Evolutionary conservation across 768 basidiomycete genomes (phyloP), one percentile per base, ranked within the genome.

Genomic region (Lactifluus echinatus): DNA sequence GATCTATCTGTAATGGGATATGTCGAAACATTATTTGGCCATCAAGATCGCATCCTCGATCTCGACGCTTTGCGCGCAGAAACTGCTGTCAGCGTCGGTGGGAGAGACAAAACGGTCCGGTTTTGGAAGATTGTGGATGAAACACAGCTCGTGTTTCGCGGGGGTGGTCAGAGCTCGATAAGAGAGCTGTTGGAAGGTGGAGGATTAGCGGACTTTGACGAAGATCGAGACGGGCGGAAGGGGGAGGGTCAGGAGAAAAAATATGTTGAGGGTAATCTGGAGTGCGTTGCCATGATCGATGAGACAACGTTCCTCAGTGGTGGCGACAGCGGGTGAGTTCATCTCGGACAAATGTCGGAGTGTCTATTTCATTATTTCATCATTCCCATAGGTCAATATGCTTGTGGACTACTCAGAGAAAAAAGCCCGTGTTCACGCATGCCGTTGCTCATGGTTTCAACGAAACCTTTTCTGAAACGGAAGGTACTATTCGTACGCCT

Each of bases 81-180:
- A 64, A 83, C 84, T 1, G 89, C 87, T 15, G 82, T 97, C 19
- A 93, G 86, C 34, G 87, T 87, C 5, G 96, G 95, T 19, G 89
- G 84, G 0, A 77, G 93, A 33, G 96, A 99, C 74, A 87, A 91
- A 68, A 96, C 93, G 0, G 80, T 85, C 57, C 79, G 96, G 34
- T 98, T 82, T 72, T 99, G 95, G 95, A 97, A 97, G 73, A 87
- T 98, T 50, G 82, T 84, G 36, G 95, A 99, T 52, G 93, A 97
- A 71, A 90, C 81, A 12, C 95, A 98, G 67, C 76, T 99, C 24
- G 93, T 99, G 7, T 97, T 98, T 67, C 81, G 96, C 36, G 96
- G 95, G 24, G 96, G 96, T n/a, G 93, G 88, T 4, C 79, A 82
- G 63, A 93, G 87, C 71, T 79, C 79, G 34, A 76, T 90, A 62